Evolutionary conservation across 2,329 filamentous ascomycete genomes (phyloP).

Genomic region (Fusarium ambrosium): DNA sequence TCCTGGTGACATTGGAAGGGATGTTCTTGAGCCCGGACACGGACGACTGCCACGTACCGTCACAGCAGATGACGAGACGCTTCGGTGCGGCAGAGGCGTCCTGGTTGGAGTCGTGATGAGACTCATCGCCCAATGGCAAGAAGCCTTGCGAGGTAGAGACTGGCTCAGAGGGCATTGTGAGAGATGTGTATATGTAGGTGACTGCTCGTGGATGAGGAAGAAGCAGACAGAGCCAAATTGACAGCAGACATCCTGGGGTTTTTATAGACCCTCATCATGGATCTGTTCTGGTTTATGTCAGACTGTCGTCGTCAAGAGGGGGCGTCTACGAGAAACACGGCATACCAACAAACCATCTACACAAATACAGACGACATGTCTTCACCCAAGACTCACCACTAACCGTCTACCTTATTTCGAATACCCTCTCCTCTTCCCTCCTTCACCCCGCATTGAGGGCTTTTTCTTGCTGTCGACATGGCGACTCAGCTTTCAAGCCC

Average conservation of each 20-base stretch:
- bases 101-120: slow-evolving; percentile 26
- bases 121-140: slow-evolving; percentile 31
- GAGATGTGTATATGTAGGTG: background rate
- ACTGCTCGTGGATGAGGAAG: background rate
- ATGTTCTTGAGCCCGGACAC: slow-evolving; percentile 44
- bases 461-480: background rate
- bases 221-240: background rate
- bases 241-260: background rate
- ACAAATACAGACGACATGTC: background rate
- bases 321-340: background rate
- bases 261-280: slow-evolving; percentile 23
- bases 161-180: slow-evolving; percentile 30
- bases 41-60: slow-evolving; percentile 53
- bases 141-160: slow-evolving; percentile 21
- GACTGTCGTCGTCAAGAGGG: slow-evolving; percentile 7
- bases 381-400: background rate
- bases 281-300: slow-evolving; percentile 8
- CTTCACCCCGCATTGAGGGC: background rate
- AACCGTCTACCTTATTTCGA: background rate
- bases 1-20: slow-evolving; percentile 52
- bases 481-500: slow-evolving; percentile 33
- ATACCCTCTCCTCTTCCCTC: background rate
- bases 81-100: slow-evolving; percentile 36
- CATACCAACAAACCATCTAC: background rate
- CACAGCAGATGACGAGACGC: slow-evolving; percentile 53